Evolutionary conservation across 2,329 filamentous ascomycete genomes (phyloP).

Genomic region (Ceratocystis cacaofunesta): DNA sequence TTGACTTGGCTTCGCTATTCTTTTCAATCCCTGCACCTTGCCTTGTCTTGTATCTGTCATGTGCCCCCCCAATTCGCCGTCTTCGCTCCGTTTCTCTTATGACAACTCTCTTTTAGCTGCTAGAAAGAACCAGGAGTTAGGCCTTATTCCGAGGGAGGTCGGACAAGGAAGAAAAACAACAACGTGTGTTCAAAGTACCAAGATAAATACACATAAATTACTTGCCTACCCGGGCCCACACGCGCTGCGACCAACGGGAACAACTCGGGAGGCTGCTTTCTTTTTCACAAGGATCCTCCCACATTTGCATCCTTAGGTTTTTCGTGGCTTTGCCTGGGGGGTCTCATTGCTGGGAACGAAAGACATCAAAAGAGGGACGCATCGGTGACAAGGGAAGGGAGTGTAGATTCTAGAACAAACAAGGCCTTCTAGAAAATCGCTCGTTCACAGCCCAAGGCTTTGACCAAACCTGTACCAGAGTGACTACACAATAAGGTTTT

Average conservation of each 20-base stretch:
- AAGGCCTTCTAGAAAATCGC: not conserved
- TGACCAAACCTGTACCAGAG: not conserved
- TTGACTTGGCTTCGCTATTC: not conserved
- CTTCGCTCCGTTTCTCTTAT: not conserved
- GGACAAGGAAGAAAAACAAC: not conserved
- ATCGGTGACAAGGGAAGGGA: not conserved
- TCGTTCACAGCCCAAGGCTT: not conserved
- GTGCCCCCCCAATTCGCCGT: not conserved
- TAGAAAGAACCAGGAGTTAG: not conserved
- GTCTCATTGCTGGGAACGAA: not conserved
- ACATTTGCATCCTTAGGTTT: not conserved
- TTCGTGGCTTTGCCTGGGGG: not conserved
- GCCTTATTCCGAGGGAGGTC: not conserved
- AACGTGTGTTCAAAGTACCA: not conserved
- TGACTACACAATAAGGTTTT: not conserved
- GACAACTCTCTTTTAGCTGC: too few species aligned
- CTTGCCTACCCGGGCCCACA: not conserved
- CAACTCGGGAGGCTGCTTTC: not conserved
- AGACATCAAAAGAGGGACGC: not conserved
- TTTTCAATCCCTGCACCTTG: not conserved
- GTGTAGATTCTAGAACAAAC: not conserved
- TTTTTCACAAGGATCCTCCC: not conserved
- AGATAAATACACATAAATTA: not conserved
- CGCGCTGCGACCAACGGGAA: constrained; percentile 1
- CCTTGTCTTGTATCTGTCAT: not conserved